Conservation (phyloP, 164 flowering plant genomes). For the Cinnamomum micranthum region DNA sequence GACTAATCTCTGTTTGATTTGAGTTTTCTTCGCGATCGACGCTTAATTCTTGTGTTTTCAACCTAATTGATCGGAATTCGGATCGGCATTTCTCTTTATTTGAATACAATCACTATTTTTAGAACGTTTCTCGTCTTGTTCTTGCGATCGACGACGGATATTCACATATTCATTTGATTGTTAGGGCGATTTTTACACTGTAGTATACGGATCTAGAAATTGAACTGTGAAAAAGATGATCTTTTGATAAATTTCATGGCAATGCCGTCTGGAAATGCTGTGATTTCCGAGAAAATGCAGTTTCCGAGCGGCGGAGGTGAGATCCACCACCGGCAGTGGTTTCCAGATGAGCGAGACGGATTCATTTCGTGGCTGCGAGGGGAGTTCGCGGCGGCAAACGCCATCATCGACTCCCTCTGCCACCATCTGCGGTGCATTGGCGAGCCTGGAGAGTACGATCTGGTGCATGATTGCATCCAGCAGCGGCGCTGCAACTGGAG, state of each 20-base stretch:
- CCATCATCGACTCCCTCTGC: constrained; percentile 70
- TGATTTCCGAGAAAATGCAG: constrained; percentile 54
- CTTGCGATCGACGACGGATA: not conserved
- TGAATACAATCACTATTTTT: no score
- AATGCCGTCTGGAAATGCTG: constrained; percentile 73
- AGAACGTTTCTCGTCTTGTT: not conserved
- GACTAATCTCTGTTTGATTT: not conserved
- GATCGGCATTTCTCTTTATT: not conserved
- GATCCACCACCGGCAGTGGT: constrained; percentile 47
- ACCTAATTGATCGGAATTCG: not conserved
- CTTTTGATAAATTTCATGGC: constrained; percentile 36
- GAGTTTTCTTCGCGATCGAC: not conserved
- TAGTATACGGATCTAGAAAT: not conserved
- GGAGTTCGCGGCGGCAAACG: constrained; percentile 89
- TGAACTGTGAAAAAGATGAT: not conserved
- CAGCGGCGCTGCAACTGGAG: constrained; percentile 82
- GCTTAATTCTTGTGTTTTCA: not conserved
- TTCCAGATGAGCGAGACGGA: constrained; percentile 72
- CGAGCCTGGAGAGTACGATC: constrained; percentile 75
- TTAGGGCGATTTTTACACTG: not conserved
- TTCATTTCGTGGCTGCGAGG: constrained; percentile 71
- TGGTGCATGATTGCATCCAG: constrained; percentile 47
- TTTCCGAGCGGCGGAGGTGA: constrained; percentile 37
- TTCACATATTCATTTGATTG: not conserved
- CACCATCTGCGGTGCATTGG: constrained; percentile 56